phyloP scores from a whole-genome alignment of 1,139 yeast genomes.

The Pichia sp. region DNA sequence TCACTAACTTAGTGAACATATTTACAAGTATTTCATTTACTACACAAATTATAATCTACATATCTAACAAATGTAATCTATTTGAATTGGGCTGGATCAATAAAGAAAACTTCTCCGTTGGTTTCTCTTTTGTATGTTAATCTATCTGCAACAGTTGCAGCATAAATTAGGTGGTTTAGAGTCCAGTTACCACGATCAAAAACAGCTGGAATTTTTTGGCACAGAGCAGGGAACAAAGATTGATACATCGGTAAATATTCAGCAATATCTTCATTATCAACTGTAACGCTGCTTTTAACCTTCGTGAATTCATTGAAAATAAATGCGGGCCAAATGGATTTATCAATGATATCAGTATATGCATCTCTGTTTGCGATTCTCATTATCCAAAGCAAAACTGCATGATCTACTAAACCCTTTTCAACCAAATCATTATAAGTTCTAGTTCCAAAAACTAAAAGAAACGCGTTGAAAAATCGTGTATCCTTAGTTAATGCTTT shows the following conservation, averaged over 20 bases:
- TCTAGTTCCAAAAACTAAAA: slow-evolving; percentile 50
- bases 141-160: slow-evolving; percentile 54
- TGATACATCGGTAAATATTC: slow-evolving; percentile 52
- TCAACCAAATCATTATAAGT: slow-evolving; percentile 46
- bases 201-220: slow-evolving; percentile 53
- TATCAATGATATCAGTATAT: slow-evolving; percentile 23
- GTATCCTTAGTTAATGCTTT: slow-evolving; percentile 50
- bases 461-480: slow-evolving; percentile 47
- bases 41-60: background rate
- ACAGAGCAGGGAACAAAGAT: slow-evolving; percentile 47
- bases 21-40: background rate
- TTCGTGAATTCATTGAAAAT: slow-evolving; percentile 39
- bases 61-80: background rate
- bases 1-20: background rate
- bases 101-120: slow-evolving; percentile 55
- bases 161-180: slow-evolving; percentile 49
- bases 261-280: slow-evolving; percentile 41
- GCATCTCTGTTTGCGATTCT: slow-evolving; percentile 46
- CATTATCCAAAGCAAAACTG: slow-evolving; percentile 56
- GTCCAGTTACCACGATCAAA: slow-evolving; percentile 59
- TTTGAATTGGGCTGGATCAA: slow-evolving; percentile 27
- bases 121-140: slow-evolving; percentile 53
- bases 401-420: slow-evolving; percentile 48
- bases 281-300: slow-evolving; percentile 33
- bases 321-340: slow-evolving; percentile 43